Evolutionary conservation across 2,329 filamentous ascomycete genomes (phyloP), one percentile per base, ranked within the genome.

Genomic region (Talaromyces sp.): DNA sequence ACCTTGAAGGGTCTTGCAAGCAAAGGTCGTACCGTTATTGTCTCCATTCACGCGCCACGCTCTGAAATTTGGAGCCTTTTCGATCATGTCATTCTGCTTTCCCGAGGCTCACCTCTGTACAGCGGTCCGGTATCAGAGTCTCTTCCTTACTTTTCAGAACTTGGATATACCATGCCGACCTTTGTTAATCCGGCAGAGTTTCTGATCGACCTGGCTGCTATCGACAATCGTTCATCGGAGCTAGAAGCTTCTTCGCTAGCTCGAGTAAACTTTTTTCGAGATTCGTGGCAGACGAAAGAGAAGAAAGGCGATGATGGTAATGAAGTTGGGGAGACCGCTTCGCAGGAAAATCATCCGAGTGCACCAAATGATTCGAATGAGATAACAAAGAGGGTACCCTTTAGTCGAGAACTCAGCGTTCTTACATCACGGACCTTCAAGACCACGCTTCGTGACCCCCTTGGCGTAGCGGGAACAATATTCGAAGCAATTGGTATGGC

Each of bases 151-250:
- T 92, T 93, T 68, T 82, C 84, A 10, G 71, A 74, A 2, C 77
- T 85, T 11, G 89, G 88, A 0, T 84, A 89, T 68, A 78, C 84
- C 13, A 78, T 92, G 52, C 90, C 89, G 0, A 79, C 86, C 0
- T 92, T 92, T 70, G 89, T 91, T 54, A 93, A 93, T 69, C 90
- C 91, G 0, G 90, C 90, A 1, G 90, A 93, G 69, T 90, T 89
- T 71, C 75, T 92, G 59, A 89, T 93, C 63, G 90, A 93, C 69
- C 81, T 91, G 37, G 88, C 90, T 1, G 90, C 90, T 6, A 81
- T 92, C 11, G 90, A 93, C 71, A 91, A 88, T 70, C 85, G 91
- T 5, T 88, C 86, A 0, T 82, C 85, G 0, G 88, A 90, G 69
- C 78, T 89, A 3, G 90, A 93, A 71, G 77, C 78, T 15, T 81